Evolutionary conservation across 2,329 filamentous ascomycete genomes (phyloP), one percentile per base, ranked within the genome.

Genomic region (Aspergillus pseudotamarii): DNA sequence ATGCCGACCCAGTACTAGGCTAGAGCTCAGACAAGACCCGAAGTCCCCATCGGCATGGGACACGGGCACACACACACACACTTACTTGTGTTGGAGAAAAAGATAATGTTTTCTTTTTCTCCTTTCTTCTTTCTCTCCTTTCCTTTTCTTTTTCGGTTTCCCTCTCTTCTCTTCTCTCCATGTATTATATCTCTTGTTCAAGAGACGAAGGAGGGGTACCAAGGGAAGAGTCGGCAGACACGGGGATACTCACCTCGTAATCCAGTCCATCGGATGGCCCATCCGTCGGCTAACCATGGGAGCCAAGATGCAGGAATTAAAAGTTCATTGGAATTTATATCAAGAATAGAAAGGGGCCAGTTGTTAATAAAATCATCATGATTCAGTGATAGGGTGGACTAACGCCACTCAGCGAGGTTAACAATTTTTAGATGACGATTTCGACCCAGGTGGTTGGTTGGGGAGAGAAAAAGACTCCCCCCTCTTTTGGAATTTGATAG

Each of bases 1-100:
- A 19, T 11, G 48, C 62, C 64, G 69, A 66, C 69, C 64, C 60
- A 60, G 51, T 58, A 19, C 63, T 38, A 60, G 51, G n/a, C n/a
- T 26, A 26, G 23, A 68, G 66, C 62, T 65, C 63, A 63, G 65
- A 61, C 63, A 66, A 60, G 32, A 36, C 28, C 59, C 61, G 48
- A 46, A 48, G 55, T 51, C 51, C 38, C 54, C 56, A 64, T 65
- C 63, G 63, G 60, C 28, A 58, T 30, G 32, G 30, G 60, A 48
- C 56, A 61, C 34, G 5, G 26, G 26, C 26, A 26, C 26, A 26
- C 26, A 26, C 23, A 26, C 23, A 26, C 23, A 26, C 26, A 26
- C 26, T 4, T 4, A 36, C 34, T 36, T 14, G 1, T 36, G 34
- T 34, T 34, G 34, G 34, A 36, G 34, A 36, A 36, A 63, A 61